Evolutionary conservation across 306 rosid genomes (phyloP), one percentile per base, ranked within the genome.

Genomic region (Canavalia gladiata): DNA sequence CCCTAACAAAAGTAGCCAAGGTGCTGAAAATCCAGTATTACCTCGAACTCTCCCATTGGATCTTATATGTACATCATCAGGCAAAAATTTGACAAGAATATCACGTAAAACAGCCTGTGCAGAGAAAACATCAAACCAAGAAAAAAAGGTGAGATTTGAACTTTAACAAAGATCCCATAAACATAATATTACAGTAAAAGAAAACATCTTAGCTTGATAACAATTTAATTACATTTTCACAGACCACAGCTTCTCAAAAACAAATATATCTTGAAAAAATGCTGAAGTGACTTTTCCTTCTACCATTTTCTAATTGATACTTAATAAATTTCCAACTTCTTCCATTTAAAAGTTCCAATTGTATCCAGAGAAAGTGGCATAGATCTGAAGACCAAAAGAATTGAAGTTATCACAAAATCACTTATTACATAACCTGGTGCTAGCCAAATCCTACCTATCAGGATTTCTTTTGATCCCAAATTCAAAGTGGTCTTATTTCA

Each of bases 11-110:
- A 70, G 69, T 25, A 59, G 58, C 13, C 7, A 28, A 35, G 35
- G 58, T 18, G 68, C 9, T 43, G 30, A 76, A 66, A 63, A 72
- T 13, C 59, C 84, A 82, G 46, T 45, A 90, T 74, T 87, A 90
- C 99, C 92, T 74, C 99, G 93, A 81, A 95, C 91, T 86, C 99
- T 90, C 73, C 99, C 99, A 71, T 89, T 93, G 18, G 94, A 91
- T 84, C 90, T 88, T 68, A 86, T 80, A 87, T 95, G 99, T 68
- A 49, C 90, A 84, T 95, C 95, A 56, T 93, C 91, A 0, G 99
- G 99, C 82, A 95, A 88, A 89, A 95, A 91, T 49, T 82, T 86
- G 30, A 80, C 87, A 39, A 95, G 99, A 81, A 95, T 78, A 45
- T 87, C 95, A 39, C 97, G 93, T 7, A 95, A 94, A 80, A 95